Evolutionary conservation across 768 basidiomycete species (phyloP).

Genomic region (Boletus pseudo-olivaceus): DNA sequence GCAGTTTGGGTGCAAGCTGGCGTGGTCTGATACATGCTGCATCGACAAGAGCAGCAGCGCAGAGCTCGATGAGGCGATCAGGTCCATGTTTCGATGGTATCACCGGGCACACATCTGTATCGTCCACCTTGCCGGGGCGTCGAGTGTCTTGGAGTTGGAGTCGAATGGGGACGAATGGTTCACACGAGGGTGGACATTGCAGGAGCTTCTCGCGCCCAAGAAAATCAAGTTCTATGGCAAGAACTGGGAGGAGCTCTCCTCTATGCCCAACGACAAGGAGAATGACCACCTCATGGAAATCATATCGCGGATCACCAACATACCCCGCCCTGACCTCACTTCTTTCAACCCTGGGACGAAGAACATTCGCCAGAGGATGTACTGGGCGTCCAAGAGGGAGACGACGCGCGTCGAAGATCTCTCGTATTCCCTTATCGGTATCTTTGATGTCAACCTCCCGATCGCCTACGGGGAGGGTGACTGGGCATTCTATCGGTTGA

Average conservation of each 20-base stretch:
- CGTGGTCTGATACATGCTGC: conserved; percentile 17
- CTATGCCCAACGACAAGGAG: conserved; percentile 6
- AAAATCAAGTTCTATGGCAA: conserved; percentile 10
- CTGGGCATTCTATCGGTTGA: conserved; percentile 26
- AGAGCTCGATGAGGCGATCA: conserved; percentile 16
- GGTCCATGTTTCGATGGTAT: conserved; percentile 21
- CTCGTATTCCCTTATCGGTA: conserved; percentile 25
- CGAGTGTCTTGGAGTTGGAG: neutral
- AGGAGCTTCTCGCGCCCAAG: conserved; percentile 12
- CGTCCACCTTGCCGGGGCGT: conserved; percentile 9
- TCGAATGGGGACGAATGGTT: conserved; percentile 11
- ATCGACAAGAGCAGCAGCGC: conserved; percentile 16
- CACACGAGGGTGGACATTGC: conserved; percentile 12
- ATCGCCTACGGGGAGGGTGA: conserved; percentile 16
- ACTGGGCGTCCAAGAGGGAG: conserved; percentile 22
- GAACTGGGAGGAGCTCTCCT: conserved; percentile 7
- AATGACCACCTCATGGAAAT: neutral
- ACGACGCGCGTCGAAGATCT: conserved; percentile 25
- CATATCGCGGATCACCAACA: conserved; percentile 7
- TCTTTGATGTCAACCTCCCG: conserved; percentile 21
- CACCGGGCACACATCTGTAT: conserved; percentile 11
- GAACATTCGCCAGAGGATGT: conserved; percentile 14
- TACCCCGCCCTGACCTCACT: conserved; percentile 7
- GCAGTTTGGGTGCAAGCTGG: conserved; percentile 9
- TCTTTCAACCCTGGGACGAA: conserved; percentile 11